A percentile compares a stretch with the other conserved stretches of the same genome.
Evolutionary conservation across 106 monocot genomes (phyloP).

Genomic region (Dioscorea dumetorum): DNA sequence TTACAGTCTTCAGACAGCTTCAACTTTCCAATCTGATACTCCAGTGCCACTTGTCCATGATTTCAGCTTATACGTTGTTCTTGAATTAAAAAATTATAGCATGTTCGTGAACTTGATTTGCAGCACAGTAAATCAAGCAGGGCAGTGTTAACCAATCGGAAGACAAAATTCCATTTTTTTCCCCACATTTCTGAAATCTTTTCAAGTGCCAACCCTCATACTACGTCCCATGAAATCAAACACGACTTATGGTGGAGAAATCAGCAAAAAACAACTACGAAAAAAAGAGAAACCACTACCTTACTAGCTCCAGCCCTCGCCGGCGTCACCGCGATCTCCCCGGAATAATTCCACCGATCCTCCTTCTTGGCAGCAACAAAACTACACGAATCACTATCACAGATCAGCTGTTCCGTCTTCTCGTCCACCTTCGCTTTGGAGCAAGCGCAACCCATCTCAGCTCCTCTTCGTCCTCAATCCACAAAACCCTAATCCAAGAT

Average conservation of each 20-base stretch:
- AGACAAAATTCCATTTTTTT: no score
- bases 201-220: no score
- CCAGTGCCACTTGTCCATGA: no score
- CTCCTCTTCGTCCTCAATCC: neutral
- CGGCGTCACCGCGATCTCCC: neutral
- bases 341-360: neutral
- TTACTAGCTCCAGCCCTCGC: neutral
- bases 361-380: neutral
- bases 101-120: no score
- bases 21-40: no score
- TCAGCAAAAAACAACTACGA: neutral
- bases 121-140: no score
- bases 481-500: neutral
- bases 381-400: neutral
- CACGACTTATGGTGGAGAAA: neutral
- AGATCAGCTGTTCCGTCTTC: neutral
- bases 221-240: no score
- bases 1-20: no score
- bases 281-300: neutral
- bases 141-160: no score
- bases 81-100: no score
- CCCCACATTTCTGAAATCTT: no score
- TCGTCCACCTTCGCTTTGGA: neutral
- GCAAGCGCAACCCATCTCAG: slow-evolving; percentile 1
- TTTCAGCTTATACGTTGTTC: no score